Evolutionary conservation across 2,329 filamentous ascomycete species (phyloP).

Genomic region (Trichoderma sp.): DNA sequence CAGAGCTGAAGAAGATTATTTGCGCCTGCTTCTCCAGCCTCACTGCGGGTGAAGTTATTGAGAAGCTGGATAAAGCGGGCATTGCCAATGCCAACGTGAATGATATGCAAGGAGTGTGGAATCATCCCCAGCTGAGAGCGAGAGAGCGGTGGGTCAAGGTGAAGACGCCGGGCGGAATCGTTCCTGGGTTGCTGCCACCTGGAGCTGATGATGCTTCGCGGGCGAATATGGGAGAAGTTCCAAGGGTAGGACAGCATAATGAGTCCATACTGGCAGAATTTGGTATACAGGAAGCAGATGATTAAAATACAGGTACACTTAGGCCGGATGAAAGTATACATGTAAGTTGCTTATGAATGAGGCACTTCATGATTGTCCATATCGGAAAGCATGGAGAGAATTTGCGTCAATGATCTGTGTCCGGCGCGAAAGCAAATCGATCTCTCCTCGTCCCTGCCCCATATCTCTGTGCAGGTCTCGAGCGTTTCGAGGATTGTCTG

Average conservation of each 20-base stretch:
- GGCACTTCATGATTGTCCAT: neutral
- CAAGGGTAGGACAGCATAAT: slow-evolving; percentile 50
- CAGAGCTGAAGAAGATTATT: slow-evolving; percentile 45
- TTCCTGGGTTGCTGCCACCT: slow-evolving; percentile 50
- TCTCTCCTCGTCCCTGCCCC: neutral
- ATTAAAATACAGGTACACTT: neutral
- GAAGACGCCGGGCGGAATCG: slow-evolving; percentile 43
- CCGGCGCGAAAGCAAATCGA: neutral
- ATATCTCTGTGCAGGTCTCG: neutral
- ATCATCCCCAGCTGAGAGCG: slow-evolving; percentile 50
- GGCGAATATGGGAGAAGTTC: slow-evolving; percentile 44
- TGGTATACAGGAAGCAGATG: neutral
- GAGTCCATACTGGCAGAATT: slow-evolving; percentile 25
- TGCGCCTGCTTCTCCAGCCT: slow-evolving; percentile 38
- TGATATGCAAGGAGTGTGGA: slow-evolving; percentile 53
- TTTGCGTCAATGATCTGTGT: neutral
- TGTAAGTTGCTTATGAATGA: neutral
- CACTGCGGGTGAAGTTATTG: slow-evolving; percentile 40
- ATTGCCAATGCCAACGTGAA: slow-evolving; percentile 57
- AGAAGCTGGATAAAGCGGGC: slow-evolving; percentile 43
- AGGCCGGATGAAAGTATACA: neutral
- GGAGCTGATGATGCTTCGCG: slow-evolving; percentile 33
- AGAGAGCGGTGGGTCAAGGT: slow-evolving; percentile 51
- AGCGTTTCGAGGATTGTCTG: neutral
- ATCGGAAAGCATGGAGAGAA: neutral